Evolutionary conservation across 2,329 filamentous ascomycete genomes (phyloP), one percentile per base, ranked within the genome.

Genomic region (Hirsutella thompsonii): DNA sequence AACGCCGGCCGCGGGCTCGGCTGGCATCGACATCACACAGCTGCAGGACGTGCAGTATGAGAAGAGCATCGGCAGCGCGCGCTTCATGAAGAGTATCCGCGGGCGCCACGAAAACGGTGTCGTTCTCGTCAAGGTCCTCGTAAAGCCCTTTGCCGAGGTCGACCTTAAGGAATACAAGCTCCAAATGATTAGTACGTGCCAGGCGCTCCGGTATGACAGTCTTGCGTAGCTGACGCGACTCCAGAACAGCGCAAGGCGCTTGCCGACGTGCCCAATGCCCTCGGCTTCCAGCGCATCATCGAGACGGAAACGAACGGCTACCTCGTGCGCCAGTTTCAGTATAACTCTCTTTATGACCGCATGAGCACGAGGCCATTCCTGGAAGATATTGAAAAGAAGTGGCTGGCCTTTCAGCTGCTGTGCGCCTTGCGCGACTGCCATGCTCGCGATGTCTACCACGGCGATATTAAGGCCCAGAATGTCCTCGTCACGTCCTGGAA

Each of bases 401-500:
- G 92, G 92, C 74, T 98, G 39, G 85, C 90, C 0, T 98, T 94
- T 53, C 92, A 98, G 64, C 74, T 98, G 3, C 73, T 98, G 10
- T 95, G 88, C 59, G 89, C 86, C 3, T 68, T 98, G 44, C 80
- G 89, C 42, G 93, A 98, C 61, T 95, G 87, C 53, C 92, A 98
- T 59, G 72, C 83, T 21, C 75, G 83, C 37, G 85, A 93, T 52
- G 72, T 98, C 39, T 96, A 89, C 58, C 92, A 98, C 57, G 93
- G 92, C 43, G 93, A 98, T 56, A 96, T 98, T 67, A 98, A 98
- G 68, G 92, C 90, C 2, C 90, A 98, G 61, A 98, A 98, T 54
- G 79, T 94, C 29, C 69, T 98, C 37, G 90, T 98, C 39, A 98
- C 92, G 0, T 96, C 92, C 6, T 98, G 92, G 92, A 95, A 96